Percentiles rank a stretch among this genome's conserved stretches.
These are phyloP conservation scores for Sarcodon aspratus DNA, from an alignment of 768 basidiomycete genomes.

Conservation along the genomic window DNA sequence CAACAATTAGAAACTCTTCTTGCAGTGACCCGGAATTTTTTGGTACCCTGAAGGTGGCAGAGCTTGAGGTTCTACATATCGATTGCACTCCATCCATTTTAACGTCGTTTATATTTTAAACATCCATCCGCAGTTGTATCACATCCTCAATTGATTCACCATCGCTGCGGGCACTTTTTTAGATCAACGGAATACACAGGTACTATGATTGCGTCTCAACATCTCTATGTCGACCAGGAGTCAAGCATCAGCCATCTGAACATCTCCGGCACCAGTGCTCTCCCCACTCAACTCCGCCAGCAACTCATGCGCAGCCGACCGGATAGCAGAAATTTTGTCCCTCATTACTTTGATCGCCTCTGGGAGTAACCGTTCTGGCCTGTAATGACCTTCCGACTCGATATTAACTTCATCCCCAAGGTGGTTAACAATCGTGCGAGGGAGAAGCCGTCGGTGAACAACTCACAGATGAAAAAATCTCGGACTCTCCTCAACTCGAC, in stretches of 20 bases:
- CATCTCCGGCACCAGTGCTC: constrained; percentile 25
- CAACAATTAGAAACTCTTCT: background rate
- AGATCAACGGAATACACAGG: no score
- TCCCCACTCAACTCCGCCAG: constrained; percentile 25
- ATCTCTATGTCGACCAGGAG: background rate
- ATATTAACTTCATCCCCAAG: constrained; percentile 50
- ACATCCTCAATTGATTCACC: no score
- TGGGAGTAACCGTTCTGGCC: constrained; percentile 70
- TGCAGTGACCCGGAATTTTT: background rate
- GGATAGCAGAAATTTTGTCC: constrained; percentile 56
- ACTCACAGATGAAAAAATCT: constrained; percentile 89
- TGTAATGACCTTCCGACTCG: constrained; percentile 85
- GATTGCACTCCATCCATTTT: no score
- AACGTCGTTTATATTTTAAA: no score
- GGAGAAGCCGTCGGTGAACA: background rate
- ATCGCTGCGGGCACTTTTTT: no score
- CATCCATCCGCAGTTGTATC: no score
- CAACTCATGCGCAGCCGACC: constrained; percentile 47
- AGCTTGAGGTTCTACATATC: background rate
- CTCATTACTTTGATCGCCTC: constrained; percentile 79
- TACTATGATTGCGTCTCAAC: no score
- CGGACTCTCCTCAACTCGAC: constrained; percentile 79
- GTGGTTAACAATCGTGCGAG: background rate
- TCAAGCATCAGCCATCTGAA: constrained; percentile 38
- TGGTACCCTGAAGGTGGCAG: background rate